A percentile compares a stretch with the other conserved stretches of the same genome.
Evolutionary conservation across 371 early-diverging fungal genomes (phyloP).

Genomic region (Blakeslea trispora): DNA sequence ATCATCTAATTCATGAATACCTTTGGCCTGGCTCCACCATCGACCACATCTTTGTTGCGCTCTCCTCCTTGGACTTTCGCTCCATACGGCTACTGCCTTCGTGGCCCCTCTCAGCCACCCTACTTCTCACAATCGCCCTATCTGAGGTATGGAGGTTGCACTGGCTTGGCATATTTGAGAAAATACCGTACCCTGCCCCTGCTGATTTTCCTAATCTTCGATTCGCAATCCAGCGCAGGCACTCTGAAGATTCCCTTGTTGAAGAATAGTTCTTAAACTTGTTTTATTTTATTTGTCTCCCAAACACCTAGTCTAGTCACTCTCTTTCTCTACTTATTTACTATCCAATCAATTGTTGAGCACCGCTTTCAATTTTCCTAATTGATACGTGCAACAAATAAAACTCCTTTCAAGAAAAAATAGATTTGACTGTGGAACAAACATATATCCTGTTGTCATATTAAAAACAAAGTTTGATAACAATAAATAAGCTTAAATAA

Average conservation of each 20-base stretch:
- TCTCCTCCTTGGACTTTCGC: neutral
- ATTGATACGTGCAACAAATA: neutral
- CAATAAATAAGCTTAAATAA: too few relatives aligned
- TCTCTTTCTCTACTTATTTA: neutral
- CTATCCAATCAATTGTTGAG: neutral
- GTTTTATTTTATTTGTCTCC: neutral
- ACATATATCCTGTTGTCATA: too few relatives aligned
- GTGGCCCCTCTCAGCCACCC: neutral
- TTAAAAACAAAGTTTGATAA: too few relatives aligned
- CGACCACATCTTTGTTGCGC: neutral
- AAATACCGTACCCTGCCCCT: neutral
- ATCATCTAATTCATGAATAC: neutral
- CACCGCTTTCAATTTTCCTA: neutral
- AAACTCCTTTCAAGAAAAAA: too few relatives aligned
- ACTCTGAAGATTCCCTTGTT: neutral
- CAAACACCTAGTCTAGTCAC: too few relatives aligned
- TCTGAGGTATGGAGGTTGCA: constrained; percentile 2
- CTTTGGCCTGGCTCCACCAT: neutral
- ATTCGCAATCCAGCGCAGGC: neutral
- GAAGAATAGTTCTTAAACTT: neutral
- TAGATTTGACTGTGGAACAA: too few relatives aligned
- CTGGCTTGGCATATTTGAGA: constrained; percentile 1
- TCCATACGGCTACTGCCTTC: neutral
- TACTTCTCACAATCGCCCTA: neutral
- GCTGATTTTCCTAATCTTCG: neutral